Evolutionary conservation across 768 basidiomycete genomes (phyloP), one percentile per base, ranked within the genome.

Genomic region (Tricholoma sp.): DNA sequence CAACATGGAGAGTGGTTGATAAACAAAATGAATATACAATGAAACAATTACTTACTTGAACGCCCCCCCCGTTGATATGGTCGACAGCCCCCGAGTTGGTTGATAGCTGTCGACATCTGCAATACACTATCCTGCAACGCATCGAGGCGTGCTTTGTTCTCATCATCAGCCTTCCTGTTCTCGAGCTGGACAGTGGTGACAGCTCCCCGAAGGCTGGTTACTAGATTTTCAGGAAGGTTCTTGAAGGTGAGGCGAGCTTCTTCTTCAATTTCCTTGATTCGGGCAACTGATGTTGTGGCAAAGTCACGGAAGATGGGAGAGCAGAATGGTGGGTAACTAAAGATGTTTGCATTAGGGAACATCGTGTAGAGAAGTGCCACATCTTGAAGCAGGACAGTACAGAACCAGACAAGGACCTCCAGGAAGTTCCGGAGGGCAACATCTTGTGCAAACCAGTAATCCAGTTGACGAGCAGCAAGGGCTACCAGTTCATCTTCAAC

Each of bases 401-500:
- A n/a, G n/a, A n/a, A n/a, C n/a, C n/a, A n/a, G n/a, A n/a, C 8
- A 0, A 76, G 58, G 0, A 73, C 39, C 0, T 53, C 34, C 0
- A 72, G 67, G 51, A 71, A 71, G 24, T 62, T 27, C 10, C 32
- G 50, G 2, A 71, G 59, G 1, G 67, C 60, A 21, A 68, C 59
- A 46, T 61, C 60, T 2, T n/a, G 18, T 16, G 57, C 60, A 37
- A 22, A 9, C 3, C 24, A 11, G 14, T 55, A 50, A 21, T 43
- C 12, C 8, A n/a, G 16, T 4, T 31, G 16, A 32, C 32, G 50
- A 2, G 21, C 21, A 10, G 46, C 14, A 11, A 52, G 35, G 16
- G 43, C 32, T 6, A 18, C 22, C 5, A 49, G 18, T 16, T 54
- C 59, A 10, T 39, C 55, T 31, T 57, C 46, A 18, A 60, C 29